Evolutionary conservation across 495 filamentous ascomycete genomes (phyloP).

Genomic region (Venustampulla echinocandica): DNA sequence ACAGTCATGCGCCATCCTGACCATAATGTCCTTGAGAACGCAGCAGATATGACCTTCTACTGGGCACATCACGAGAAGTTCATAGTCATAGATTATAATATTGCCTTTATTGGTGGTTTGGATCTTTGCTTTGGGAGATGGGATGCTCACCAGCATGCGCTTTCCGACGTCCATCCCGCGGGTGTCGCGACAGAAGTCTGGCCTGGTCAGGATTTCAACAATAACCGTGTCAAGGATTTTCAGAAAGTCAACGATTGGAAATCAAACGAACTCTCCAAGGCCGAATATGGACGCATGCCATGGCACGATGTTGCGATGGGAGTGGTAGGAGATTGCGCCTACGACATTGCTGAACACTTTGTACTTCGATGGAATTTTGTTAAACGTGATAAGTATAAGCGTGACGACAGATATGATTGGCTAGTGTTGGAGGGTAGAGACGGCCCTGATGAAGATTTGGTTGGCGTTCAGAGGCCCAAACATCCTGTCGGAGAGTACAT

Average conservation of each 20-base stretch:
- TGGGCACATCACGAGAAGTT: slow-evolving; percentile 99
- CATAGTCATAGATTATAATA: slow-evolving; percentile 81
- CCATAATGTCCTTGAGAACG: slow-evolving; percentile 90
- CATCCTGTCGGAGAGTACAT: slow-evolving; percentile 81
- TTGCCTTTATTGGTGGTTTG: slow-evolving; percentile 87
- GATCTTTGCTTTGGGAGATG: slow-evolving; percentile 96
- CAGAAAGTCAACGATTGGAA: slow-evolving; percentile 86
- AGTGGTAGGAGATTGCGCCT: slow-evolving; percentile 77
- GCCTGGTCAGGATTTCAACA: slow-evolving; percentile 94
- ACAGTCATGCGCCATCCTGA: slow-evolving; percentile 86
- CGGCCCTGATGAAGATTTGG: slow-evolving; percentile 68
- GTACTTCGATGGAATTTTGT: slow-evolving; percentile 93
- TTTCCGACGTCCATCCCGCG: slow-evolving; percentile 80
- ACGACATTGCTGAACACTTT: slow-evolving; percentile 95
- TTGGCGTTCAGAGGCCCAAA: slow-evolving; percentile 78
- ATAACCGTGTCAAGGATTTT: slow-evolving; percentile 94
- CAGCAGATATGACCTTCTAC: slow-evolving; percentile 90
- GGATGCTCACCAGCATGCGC: slow-evolving; percentile 76
- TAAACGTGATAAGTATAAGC: slow-evolving; percentile 97
- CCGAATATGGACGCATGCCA: slow-evolving; percentile 89
- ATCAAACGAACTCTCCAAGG: slow-evolving; percentile 84
- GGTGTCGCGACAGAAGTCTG: slow-evolving; percentile 79
- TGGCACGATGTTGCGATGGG: slow-evolving; percentile 97
- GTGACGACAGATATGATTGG: slow-evolving; percentile 72
- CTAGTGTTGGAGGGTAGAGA: slow-evolving; percentile 70